A percentile compares a stretch with the other conserved stretches of the same genome.
phyloP scores from a whole-genome alignment of 1,284 basidiomycete genomes.

The Sphagnurus paluster region DNA sequence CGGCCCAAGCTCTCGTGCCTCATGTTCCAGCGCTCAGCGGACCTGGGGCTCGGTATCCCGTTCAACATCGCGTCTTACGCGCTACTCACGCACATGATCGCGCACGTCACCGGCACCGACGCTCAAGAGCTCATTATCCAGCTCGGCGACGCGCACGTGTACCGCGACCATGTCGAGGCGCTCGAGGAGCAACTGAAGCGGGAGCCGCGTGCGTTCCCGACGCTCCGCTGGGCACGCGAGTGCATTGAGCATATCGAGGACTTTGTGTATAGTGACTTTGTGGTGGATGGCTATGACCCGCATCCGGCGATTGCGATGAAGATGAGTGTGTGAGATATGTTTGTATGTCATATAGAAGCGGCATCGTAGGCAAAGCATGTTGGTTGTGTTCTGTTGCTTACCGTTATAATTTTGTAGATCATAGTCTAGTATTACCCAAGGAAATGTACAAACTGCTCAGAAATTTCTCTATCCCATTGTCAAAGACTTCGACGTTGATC shows the following conservation, averaged over 20 bases:
- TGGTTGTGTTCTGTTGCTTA: no score
- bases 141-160: conserved; percentile 97
- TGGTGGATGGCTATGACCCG: conserved; percentile 86
- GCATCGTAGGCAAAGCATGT: no score
- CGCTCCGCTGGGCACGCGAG: conserved; percentile 67
- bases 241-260: conserved; percentile 78
- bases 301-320: conserved; percentile 92
- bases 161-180: conserved; percentile 89
- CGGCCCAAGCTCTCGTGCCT: conserved; percentile 87
- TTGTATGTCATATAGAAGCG: no score
- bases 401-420: no score
- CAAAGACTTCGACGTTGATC: no score
- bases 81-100: conserved; percentile 95
- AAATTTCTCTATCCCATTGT: no score
- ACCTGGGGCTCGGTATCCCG: conserved; percentile 94
- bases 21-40: conserved; percentile 98
- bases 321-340: conserved; percentile 96
- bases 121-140: conserved; percentile 90
- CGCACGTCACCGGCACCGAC: conserved; percentile 84
- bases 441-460: no score
- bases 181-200: conserved; percentile 81
- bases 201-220: conserved; percentile 84
- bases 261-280: conserved; percentile 81
- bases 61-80: conserved; percentile 99
- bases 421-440: no score